phyloP scores from a whole-genome alignment of 2,329 filamentous ascomycete species.

The Helicocarpus griseus region DNA sequence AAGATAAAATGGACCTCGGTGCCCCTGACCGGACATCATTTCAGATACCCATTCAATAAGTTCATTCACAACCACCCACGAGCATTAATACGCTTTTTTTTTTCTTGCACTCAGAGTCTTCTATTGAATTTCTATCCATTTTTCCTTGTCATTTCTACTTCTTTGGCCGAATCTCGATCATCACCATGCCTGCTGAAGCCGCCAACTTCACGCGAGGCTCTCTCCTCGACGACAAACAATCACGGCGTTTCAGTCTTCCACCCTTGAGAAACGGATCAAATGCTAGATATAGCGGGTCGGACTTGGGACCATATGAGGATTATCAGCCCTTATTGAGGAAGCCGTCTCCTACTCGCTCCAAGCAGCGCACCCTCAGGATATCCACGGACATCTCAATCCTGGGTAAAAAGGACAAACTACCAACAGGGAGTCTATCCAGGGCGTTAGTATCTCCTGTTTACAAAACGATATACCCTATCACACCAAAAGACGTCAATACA shows the following conservation, averaged over 20 bases:
- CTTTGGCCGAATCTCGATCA: not conserved
- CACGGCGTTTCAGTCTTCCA: not conserved
- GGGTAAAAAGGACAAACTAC: not conserved
- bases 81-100: not conserved
- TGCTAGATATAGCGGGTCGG: not conserved
- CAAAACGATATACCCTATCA: constrained; percentile 3
- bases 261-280: not conserved
- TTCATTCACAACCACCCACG: not conserved
- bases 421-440: not conserved
- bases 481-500: not conserved
- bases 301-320: not conserved
- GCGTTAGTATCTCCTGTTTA: not conserved
- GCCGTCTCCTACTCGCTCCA: not conserved
- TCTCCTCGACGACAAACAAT: not conserved
- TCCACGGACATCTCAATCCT: not conserved
- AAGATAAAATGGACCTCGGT: not conserved
- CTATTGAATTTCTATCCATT: not conserved
- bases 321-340: not conserved
- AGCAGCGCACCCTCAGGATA: not conserved
- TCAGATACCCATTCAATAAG: not conserved
- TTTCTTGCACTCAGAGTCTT: too few relatives aligned
- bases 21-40: not conserved
- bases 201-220: not conserved
- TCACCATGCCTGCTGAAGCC: not conserved
- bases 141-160: not conserved